Conservation (phyloP, 345 rosid genomes). For the Rhizophora mangle region DNA sequence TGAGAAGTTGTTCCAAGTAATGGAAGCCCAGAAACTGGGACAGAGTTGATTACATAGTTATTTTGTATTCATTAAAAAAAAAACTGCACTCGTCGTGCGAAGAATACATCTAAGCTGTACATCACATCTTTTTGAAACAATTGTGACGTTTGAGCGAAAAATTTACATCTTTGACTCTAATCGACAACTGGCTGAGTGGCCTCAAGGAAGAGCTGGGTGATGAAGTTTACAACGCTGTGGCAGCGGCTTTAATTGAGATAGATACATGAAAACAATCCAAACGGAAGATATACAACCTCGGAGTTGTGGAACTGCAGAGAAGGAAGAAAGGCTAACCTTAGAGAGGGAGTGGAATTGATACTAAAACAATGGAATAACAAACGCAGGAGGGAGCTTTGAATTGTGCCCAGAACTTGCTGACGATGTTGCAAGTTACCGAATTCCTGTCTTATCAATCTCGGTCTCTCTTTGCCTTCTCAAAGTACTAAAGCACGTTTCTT, state of each 20-base stretch:
- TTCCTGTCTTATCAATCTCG: neutral
- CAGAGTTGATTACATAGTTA: too few species aligned
- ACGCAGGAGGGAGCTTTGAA: slow-evolving; percentile 33
- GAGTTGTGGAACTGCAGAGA: slow-evolving; percentile 78
- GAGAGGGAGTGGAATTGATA: slow-evolving; percentile 57
- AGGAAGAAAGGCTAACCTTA: slow-evolving; percentile 59
- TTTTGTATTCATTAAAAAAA: too few species aligned
- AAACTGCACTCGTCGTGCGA: too few species aligned
- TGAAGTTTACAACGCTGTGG: slow-evolving; percentile 55
- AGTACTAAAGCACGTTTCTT: too few species aligned
- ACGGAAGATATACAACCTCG: slow-evolving; percentile 73
- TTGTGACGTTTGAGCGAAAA: too few species aligned
- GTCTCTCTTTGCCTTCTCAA: too few species aligned
- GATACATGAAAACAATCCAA: slow-evolving; percentile 73
- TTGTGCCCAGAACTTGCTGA: neutral
- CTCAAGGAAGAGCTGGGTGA: slow-evolving; percentile 56
- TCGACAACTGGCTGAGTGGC: slow-evolving; percentile 58
- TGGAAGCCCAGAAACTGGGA: too few species aligned
- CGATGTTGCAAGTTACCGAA: neutral
- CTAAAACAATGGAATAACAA: slow-evolving; percentile 51
- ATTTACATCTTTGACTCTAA: too few species aligned
- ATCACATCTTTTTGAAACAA: too few species aligned
- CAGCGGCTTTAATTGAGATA: slow-evolving; percentile 59
- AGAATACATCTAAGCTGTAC: too few species aligned
- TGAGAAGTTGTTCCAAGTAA: too few species aligned